These are phyloP conservation scores for Phaseolus lunatus DNA, from an alignment of 306 rosid genomes.

Conservation along the genomic window DNA sequence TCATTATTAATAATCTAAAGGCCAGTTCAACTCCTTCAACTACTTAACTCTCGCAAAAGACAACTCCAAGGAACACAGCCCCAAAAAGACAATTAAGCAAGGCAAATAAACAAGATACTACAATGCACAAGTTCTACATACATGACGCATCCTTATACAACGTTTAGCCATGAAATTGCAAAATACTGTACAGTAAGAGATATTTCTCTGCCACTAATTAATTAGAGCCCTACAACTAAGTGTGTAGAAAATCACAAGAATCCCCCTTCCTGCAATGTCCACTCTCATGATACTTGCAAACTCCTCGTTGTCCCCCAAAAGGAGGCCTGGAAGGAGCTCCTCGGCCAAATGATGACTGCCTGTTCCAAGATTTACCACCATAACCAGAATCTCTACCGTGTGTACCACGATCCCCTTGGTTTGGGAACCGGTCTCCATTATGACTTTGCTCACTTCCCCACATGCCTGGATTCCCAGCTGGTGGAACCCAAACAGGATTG, in stretches of 20 bases:
- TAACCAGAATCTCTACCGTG: conserved; percentile 76
- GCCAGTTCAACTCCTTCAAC: conserved; percentile 22
- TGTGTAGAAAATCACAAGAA: conserved; percentile 81
- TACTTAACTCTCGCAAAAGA: conserved; percentile 28
- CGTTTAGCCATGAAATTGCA: conserved; percentile 51
- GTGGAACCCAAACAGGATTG: conserved; percentile 71
- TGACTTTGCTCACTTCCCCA: conserved; percentile 66
- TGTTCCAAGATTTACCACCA: conserved; percentile 77
- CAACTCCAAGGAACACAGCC: conserved; percentile 44
- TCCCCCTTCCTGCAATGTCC: conserved; percentile 96
- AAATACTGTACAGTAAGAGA: conserved; percentile 79
- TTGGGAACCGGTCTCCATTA: conserved; percentile 67
- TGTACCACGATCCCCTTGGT: conserved; percentile 63
- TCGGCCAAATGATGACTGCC: conserved; percentile 74
- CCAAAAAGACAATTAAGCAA: conserved; percentile 6
- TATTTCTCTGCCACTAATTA: conserved; percentile 47
- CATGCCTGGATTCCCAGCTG: conserved; percentile 58
- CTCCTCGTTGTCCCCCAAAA: conserved; percentile 74
- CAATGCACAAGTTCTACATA: conserved; percentile 56
- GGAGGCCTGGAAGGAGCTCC: conserved; percentile 79
- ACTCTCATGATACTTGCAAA: conserved; percentile 80
- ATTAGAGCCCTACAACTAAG: conserved; percentile 48
- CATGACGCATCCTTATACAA: conserved; percentile 55
- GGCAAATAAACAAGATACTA: conserved; percentile 47
- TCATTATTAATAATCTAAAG: conserved; percentile 24